Percentiles rank a stretch among this genome's conserved stretches.
Conservation (phyloP, 2,329 filamentous ascomycete genomes). For the Cladorrhinum sp. region DNA sequence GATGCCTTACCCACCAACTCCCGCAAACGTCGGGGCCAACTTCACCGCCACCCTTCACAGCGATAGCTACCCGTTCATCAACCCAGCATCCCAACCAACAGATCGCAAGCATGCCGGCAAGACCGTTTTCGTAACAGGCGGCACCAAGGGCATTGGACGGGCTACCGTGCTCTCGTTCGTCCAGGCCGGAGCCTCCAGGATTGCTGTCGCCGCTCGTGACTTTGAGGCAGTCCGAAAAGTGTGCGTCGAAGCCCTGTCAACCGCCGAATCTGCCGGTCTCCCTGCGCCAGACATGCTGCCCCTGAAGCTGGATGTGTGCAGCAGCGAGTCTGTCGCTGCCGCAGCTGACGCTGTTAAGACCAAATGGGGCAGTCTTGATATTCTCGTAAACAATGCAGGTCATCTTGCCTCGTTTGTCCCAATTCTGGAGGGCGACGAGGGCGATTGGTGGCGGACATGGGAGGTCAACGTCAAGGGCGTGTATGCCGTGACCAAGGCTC, state of each 20-base stretch:
- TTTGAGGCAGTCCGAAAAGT: constrained; percentile 36
- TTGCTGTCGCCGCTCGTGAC: constrained; percentile 51
- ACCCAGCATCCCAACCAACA: neutral
- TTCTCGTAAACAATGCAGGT: constrained; percentile 41
- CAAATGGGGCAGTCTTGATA: constrained; percentile 31
- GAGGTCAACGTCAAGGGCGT: constrained; percentile 51
- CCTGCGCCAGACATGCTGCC: constrained; percentile 27
- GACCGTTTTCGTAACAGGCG: constrained; percentile 29
- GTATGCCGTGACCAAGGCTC: constrained; percentile 43
- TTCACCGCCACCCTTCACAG: neutral
- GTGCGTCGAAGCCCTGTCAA: constrained; percentile 35
- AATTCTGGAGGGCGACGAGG: constrained; percentile 38
- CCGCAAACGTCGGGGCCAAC: neutral
- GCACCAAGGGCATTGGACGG: constrained; percentile 28
- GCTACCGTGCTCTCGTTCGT: constrained; percentile 43
- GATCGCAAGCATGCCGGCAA: constrained; percentile 22
- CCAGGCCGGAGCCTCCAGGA: constrained; percentile 44
- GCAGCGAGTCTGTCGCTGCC: constrained; percentile 34
- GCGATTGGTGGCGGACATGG: constrained; percentile 46
- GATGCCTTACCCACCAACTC: neutral
- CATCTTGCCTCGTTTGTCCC: constrained; percentile 36
- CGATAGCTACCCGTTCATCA: neutral
- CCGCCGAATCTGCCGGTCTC: constrained; percentile 30
- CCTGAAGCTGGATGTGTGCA: constrained; percentile 33
- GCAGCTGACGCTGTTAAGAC: constrained; percentile 33